Evolutionary conservation across 805 yeast genomes (phyloP), one percentile per base, ranked within the genome.

Genomic region (Sungouiella thailandica): DNA sequence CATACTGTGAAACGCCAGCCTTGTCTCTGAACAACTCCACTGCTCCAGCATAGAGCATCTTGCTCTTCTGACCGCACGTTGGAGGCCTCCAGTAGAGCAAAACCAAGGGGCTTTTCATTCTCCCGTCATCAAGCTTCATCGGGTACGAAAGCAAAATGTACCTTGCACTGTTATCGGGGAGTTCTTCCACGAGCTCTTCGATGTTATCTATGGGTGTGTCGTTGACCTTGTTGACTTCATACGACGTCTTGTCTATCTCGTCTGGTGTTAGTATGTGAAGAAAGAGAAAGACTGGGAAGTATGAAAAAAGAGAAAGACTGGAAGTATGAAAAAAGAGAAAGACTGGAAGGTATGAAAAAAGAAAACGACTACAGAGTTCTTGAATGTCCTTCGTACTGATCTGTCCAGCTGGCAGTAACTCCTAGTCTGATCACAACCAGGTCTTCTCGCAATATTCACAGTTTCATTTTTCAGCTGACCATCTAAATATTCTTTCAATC

Each of bases 1-100:
- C 67, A 47, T 65, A 57, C 77, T 70, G 67, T 19, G 75, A 64
- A n/a, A 85, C 87, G 12, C 87, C 86, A n/a, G 89, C 81, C 45
- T 81, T 80, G 31, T 75, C 78, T 56, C 90, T 72, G 37, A 89
- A 71, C 43, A 81, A 60, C 54, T 89, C 96, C 15, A 85, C 74
- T 2, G 95, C 94, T 4, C 93, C 95, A 1, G 96, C 97, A 49
- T 87, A 88, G 31, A 85, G 60, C 97, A 88, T 89, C 56, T 82
- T 79, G 50, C 74, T 68, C 35, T 83, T 84, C 53, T 82, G 90
- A 12, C 84, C 81, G n/a, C 86, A 70, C 0, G 95, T 86, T 17
- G 80, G 81, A 3, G 97, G 97, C 40, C 85, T 73, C 80, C 89
- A 89, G 57, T 87, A 89, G n/a, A 89, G 47, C 53, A 89, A 57